These are phyloP conservation scores for Eurotiales sp. DNA, from an alignment of 2,329 filamentous ascomycete species.

Conservation along the genomic window DNA sequence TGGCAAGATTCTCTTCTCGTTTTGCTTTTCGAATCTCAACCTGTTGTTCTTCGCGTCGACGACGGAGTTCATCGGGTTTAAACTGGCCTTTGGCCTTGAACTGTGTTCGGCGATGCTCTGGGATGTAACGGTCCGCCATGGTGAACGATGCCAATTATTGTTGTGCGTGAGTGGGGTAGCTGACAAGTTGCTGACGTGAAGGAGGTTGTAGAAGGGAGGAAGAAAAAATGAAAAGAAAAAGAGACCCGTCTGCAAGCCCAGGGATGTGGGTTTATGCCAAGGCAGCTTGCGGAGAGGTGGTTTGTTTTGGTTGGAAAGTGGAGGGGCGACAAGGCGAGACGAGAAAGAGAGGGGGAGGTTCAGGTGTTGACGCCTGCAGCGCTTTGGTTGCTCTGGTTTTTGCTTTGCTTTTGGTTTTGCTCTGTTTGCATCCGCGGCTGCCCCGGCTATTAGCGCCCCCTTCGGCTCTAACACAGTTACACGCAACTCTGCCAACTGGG, in stretches of 20 bases:
- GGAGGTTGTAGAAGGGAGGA: not conserved
- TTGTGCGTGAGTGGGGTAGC: slow-evolving; percentile 18
- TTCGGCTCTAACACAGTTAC: no score
- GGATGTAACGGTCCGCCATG: slow-evolving; percentile 99
- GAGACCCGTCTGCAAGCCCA: not conserved
- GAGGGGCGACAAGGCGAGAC: slow-evolving; percentile 1
- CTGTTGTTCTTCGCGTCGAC: slow-evolving; percentile 97
- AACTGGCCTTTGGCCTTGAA: slow-evolving; percentile 99
- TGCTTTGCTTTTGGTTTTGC: not conserved
- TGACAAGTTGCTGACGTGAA: slow-evolving; percentile 9
- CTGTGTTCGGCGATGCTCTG: slow-evolving; percentile 97
- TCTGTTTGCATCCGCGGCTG: not conserved
- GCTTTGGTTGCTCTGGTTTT: slow-evolving; percentile 12
- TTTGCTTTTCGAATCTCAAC: slow-evolving; percentile 99
- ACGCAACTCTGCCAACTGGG: no score
- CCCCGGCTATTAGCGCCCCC: not conserved
- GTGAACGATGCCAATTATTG: slow-evolving; percentile 30
- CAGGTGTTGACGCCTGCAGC: slow-evolving; percentile 15
- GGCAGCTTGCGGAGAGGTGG: not conserved
- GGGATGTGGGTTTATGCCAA: not conserved
- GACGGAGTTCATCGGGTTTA: slow-evolving; percentile 97
- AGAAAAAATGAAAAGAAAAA: not conserved
- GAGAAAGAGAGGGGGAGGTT: not conserved
- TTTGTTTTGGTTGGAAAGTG: not conserved
- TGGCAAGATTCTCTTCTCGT: slow-evolving; percentile 97